Conservation (phyloP, 345 rosid species). For the Psidium guajava region DNA sequence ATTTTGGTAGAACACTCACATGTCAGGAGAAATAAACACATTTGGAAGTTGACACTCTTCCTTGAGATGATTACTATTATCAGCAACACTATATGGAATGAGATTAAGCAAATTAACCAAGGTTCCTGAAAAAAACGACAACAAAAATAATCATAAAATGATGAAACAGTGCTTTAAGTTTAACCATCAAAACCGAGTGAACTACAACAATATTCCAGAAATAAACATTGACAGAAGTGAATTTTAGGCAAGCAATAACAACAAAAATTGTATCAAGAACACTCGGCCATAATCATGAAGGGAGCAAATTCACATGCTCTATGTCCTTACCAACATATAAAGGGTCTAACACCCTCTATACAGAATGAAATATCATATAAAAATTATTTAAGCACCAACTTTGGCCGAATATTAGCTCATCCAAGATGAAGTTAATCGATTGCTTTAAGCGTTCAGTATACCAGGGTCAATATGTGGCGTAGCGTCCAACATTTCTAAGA, state of each 20-base stretch:
- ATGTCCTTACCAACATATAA: neutral
- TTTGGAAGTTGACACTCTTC: slow-evolving; percentile 70
- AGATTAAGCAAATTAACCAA: slow-evolving; percentile 60
- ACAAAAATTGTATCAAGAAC: neutral
- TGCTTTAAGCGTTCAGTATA: neutral
- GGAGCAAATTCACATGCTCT: neutral
- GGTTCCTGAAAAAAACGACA: slow-evolving; percentile 45
- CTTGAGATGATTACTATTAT: slow-evolving; percentile 41
- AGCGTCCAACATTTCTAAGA: neutral
- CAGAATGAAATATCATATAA: neutral
- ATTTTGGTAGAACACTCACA: slow-evolving; percentile 32
- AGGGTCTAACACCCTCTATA: neutral
- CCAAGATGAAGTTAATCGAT: neutral
- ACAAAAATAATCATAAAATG: neutral
- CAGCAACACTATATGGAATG: slow-evolving; percentile 51
- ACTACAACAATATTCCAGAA: neutral
- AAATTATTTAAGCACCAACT: neutral
- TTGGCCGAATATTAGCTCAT: neutral
- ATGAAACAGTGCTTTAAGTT: neutral
- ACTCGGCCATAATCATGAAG: neutral
- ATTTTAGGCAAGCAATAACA: neutral
- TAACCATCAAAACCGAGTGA: neutral
- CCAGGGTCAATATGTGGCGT: neutral
- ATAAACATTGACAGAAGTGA: neutral
- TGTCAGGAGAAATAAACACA: slow-evolving; percentile 64